These are phyloP conservation scores for Globisporangium irregulare DNA, from an alignment of 352 stramenopile genomes.

Conservation along the genomic window DNA sequence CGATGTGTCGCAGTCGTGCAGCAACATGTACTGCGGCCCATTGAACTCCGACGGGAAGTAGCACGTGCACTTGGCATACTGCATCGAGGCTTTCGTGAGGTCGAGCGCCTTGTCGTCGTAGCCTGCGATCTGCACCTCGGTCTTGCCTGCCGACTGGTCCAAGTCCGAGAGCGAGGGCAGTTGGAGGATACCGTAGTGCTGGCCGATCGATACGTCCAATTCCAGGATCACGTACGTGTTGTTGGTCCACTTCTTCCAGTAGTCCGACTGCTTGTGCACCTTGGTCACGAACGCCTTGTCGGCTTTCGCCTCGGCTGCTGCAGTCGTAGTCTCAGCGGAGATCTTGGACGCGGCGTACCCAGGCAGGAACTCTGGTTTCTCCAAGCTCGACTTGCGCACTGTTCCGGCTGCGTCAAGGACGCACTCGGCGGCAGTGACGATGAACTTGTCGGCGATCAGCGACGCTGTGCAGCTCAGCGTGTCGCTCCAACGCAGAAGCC, in stretches of 20 bases:
- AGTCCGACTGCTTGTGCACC: slow-evolving; percentile 64
- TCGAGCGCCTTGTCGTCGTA: slow-evolving; percentile 27
- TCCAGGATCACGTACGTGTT: slow-evolving; percentile 69
- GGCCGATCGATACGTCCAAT: slow-evolving; percentile 41
- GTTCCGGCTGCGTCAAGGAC: slow-evolving; percentile 36
- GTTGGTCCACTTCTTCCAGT: slow-evolving; percentile 55
- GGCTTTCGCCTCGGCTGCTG: neutral
- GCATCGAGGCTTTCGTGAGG: slow-evolving; percentile 17
- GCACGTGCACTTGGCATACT: slow-evolving; percentile 48
- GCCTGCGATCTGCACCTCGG: slow-evolving; percentile 52
- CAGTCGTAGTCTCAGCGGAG: too few species aligned
- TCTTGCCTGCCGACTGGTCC: slow-evolving; percentile 24
- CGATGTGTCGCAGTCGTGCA: slow-evolving; percentile 64
- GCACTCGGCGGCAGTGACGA: slow-evolving; percentile 59
- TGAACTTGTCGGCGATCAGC: slow-evolving; percentile 43
- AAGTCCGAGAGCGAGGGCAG: slow-evolving; percentile 34
- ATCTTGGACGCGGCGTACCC: slow-evolving; percentile 12
- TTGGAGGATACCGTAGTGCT: slow-evolving; percentile 29
- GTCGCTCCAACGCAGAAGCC: slow-evolving; percentile 48
- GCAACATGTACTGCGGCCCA: slow-evolving; percentile 41
- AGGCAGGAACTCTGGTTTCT: slow-evolving; percentile 30
- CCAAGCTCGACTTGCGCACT: slow-evolving; percentile 19
- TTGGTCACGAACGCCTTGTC: slow-evolving; percentile 27
- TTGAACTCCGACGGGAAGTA: slow-evolving; percentile 42
- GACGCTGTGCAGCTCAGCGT: slow-evolving; percentile 47